Conservation (phyloP, 805 yeast genomes). For the Yamadazyma nakazawae region DNA sequence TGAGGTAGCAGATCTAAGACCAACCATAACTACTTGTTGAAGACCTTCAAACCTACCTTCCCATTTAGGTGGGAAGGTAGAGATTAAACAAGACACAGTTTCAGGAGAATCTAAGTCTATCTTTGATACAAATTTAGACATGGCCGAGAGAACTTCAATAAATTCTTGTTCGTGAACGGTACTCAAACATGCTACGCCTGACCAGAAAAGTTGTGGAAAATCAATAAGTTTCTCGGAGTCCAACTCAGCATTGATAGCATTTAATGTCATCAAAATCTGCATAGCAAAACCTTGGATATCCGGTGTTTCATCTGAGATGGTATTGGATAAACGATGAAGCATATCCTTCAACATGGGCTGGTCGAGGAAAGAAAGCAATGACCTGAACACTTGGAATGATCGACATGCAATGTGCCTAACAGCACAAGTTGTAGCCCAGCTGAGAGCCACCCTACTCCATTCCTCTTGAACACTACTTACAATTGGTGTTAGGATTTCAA, state of each 20-base stretch:
- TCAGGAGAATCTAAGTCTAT: conserved; percentile 84
- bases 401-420: conserved; percentile 96
- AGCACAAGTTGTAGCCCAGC: conserved; percentile 97
- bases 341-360: conserved; percentile 88
- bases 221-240: conserved; percentile 75
- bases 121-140: conserved; percentile 79
- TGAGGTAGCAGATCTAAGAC: conserved; percentile 76
- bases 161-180: conserved; percentile 93
- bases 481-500: conserved; percentile 51
- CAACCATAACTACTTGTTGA: conserved; percentile 74
- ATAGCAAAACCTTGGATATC: conserved; percentile 96
- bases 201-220: conserved; percentile 95
- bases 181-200: conserved; percentile 83
- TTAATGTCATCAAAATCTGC: conserved; percentile 94
- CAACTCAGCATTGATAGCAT: conserved; percentile 85
- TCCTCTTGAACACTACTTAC: conserved; percentile 60
- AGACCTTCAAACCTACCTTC: conserved; percentile 91
- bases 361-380: conserved; percentile 76
- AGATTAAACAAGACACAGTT: conserved; percentile 74
- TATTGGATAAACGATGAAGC: conserved; percentile 88
- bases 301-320: conserved; percentile 81
- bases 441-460: conserved; percentile 81
- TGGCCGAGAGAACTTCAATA: conserved; percentile 77
- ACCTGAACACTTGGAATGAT: conserved; percentile 89
- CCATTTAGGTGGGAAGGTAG: conserved; percentile 94